These are phyloP conservation scores for Xylaria hypoxylon DNA, from an alignment of 2,329 filamentous ascomycete species.

Conservation along the genomic window DNA sequence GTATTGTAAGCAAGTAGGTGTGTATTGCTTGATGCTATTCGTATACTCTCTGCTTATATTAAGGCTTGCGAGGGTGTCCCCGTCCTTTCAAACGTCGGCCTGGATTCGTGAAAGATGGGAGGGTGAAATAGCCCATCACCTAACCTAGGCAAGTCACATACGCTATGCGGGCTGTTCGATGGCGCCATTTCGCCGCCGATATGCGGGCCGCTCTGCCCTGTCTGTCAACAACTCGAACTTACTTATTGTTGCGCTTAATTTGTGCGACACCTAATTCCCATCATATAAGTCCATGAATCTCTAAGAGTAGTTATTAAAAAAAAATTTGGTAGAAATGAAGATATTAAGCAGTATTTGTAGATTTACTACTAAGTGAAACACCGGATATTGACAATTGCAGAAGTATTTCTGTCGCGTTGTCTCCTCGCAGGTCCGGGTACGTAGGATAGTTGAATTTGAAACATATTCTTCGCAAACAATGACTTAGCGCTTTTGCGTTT, in stretches of 20 bases:
- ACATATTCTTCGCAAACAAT: background rate
- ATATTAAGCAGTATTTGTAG: background rate
- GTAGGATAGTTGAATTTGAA: background rate
- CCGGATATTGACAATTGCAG: too few relatives aligned
- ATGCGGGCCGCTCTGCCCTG: constrained; percentile 7
- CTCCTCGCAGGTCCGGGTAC: background rate
- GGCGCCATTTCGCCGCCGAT: constrained; percentile 23
- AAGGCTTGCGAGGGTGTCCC: background rate
- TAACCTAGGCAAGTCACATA: too few relatives aligned
- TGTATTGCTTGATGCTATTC: background rate
- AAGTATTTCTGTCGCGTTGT: background rate
- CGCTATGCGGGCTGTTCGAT: constrained; percentile 19
- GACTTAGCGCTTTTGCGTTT: background rate
- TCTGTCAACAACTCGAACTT: background rate
- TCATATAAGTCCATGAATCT: background rate
- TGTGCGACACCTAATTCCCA: background rate
- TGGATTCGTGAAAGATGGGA: background rate
- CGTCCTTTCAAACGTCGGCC: background rate
- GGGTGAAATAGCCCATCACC: background rate
- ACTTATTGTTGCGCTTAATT: background rate
- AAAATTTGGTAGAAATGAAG: background rate
- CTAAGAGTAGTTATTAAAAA: background rate
- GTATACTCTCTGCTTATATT: background rate
- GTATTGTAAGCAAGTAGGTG: background rate
- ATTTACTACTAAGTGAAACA: background rate